phyloP scores from a whole-genome alignment of 768 basidiomycete species.

The Trametes gibbosa region DNA sequence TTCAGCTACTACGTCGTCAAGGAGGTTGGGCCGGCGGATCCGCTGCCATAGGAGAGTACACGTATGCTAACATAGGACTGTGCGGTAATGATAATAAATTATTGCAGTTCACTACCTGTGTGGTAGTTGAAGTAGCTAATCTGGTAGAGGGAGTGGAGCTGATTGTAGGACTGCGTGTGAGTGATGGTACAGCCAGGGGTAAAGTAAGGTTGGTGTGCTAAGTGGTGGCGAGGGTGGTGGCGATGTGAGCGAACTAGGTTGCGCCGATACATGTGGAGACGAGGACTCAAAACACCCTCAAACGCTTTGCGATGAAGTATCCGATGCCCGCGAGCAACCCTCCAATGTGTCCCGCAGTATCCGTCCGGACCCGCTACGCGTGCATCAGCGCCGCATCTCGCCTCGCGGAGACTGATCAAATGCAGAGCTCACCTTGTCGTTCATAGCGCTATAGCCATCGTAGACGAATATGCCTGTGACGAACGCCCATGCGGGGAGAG shows the following conservation, averaged over 20 bases:
- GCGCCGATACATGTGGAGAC: background rate
- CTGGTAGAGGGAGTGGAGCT: no score
- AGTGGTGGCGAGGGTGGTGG: background rate
- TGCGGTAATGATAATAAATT: background rate
- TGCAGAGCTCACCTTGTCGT: conserved; percentile 31
- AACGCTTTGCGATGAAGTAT: conserved; percentile 39
- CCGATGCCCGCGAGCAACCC: conserved; percentile 60
- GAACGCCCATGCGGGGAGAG: conserved; percentile 75
- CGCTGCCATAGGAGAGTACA: conserved; percentile 10
- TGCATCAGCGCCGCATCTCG: background rate
- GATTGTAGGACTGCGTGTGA: background rate
- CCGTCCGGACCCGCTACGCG: conserved; percentile 47
- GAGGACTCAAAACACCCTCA: conserved; percentile 22
- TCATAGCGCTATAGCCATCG: conserved; percentile 45
- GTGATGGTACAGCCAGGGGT: background rate
- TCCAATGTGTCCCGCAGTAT: conserved; percentile 68
- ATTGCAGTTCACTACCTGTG: background rate
- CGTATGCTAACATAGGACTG: background rate
- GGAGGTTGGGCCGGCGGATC: conserved; percentile 38
- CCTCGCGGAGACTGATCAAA: background rate
- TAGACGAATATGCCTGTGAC: conserved; percentile 66
- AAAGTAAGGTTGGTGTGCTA: background rate
- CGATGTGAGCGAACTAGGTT: background rate
- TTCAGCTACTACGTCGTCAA: conserved; percentile 54
- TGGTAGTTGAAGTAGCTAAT: background rate